phyloP scores from a whole-genome alignment of 108 stramenopile species.

The Nannochloropsis salina region DNA sequence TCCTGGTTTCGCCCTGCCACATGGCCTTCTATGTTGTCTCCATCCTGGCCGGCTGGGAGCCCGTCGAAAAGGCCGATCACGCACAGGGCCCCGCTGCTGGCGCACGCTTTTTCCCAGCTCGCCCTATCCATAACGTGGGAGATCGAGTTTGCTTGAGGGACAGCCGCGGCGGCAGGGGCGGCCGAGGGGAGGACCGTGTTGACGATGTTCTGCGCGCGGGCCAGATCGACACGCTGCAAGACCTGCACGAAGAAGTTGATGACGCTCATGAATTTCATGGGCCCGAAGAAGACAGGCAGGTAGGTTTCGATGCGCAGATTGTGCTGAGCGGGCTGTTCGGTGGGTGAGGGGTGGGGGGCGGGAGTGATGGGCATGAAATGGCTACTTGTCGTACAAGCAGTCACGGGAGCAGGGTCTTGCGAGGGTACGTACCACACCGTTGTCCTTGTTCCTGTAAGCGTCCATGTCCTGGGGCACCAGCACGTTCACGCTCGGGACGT shows the following conservation, averaged over 20 bases:
- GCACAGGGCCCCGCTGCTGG: background rate
- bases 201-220: background rate
- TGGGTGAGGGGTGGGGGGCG: background rate
- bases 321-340: background rate
- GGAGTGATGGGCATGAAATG: background rate
- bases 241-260: conserved; percentile 18
- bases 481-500: background rate
- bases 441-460: background rate
- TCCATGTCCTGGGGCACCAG: conserved; percentile 13
- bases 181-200: background rate
- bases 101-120: background rate
- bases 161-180: background rate
- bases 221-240: background rate
- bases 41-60: background rate
- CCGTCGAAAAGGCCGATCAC: background rate
- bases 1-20: conserved; percentile 1
- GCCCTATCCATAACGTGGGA: background rate
- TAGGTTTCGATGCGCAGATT: conserved; percentile 14
- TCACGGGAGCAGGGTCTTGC: too few relatives aligned
- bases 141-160: background rate
- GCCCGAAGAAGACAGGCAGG: conserved; percentile 9
- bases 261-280: conserved; percentile 15
- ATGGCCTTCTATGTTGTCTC: background rate
- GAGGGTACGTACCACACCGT: background rate
- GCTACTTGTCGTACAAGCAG: background rate